Percentiles rank a stretch among this genome's conserved stretches.
phyloP scores from a whole-genome alignment of 164 flowering plant species.

The Platanus orientalis region DNA sequence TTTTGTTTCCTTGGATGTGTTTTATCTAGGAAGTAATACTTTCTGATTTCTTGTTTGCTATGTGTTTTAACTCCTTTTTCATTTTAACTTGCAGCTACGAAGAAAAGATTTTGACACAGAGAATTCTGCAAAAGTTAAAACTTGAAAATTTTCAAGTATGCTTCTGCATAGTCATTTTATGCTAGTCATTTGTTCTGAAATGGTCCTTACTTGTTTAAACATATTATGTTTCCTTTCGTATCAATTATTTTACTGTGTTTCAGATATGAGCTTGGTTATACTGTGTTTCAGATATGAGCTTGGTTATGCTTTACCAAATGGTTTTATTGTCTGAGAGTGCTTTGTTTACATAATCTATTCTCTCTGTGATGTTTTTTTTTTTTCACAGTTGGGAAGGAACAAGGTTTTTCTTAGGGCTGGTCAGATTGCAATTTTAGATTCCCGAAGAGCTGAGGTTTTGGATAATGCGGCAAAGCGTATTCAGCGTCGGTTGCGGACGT shows the following conservation, averaged over 20 bases:
- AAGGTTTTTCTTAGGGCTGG: slow-evolving; percentile 96
- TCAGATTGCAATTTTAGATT: slow-evolving; percentile 83
- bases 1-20: background rate
- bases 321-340: too few relatives aligned
- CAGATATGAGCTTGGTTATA: too few relatives aligned
- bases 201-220: background rate
- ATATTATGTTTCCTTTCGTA: background rate
- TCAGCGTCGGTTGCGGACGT: slow-evolving; percentile 62
- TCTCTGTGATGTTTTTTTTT: background rate
- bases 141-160: slow-evolving; percentile 87
- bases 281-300: too few relatives aligned
- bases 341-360: background rate
- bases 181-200: too few relatives aligned
- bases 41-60: background rate
- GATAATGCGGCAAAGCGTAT: slow-evolving; percentile 74
- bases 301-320: too few relatives aligned
- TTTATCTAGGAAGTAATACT: background rate
- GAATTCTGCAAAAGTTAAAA: slow-evolving; percentile 62
- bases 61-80: slow-evolving; percentile 1
- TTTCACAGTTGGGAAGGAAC: slow-evolving; percentile 66
- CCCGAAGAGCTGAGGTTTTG: slow-evolving; percentile 78
- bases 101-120: slow-evolving; percentile 59
- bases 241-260: background rate
- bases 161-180: slow-evolving; percentile 7
- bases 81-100: slow-evolving; percentile 51